Evolutionary conservation across 345 rosid genomes (phyloP).

Genomic region (Eucalyptus regnans): DNA sequence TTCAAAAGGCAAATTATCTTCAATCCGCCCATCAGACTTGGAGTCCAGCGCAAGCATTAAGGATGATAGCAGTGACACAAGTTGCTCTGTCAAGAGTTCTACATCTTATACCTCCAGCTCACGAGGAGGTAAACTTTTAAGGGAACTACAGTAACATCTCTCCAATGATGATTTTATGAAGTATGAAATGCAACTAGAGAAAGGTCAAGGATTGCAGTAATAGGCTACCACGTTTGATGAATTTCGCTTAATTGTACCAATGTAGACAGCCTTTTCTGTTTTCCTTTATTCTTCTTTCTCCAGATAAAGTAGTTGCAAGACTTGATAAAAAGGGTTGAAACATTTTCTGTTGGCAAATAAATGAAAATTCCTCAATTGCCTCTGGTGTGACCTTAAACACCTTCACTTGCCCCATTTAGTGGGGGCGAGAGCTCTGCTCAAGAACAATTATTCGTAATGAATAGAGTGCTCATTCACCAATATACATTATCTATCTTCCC

Average conservation of each 20-base stretch:
- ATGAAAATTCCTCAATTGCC: background rate
- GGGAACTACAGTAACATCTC: background rate
- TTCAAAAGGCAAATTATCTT: constrained; percentile 63
- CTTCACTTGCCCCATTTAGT: background rate
- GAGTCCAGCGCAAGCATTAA: constrained; percentile 33
- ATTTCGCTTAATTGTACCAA: background rate
- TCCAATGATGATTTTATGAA: background rate
- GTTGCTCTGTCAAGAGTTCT: constrained; percentile 27
- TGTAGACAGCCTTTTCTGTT: background rate
- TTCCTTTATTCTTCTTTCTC: background rate
- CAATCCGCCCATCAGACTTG: constrained; percentile 64
- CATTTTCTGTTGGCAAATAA: background rate
- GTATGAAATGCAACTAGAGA: background rate
- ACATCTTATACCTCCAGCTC: constrained; percentile 19
- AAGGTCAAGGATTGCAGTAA: background rate
- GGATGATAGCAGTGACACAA: constrained; percentile 34
- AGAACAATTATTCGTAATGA: background rate
- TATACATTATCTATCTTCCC: background rate
- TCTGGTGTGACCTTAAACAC: background rate
- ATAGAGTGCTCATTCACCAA: background rate
- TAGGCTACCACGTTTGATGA: background rate
- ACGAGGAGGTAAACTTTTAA: constrained; percentile 27
- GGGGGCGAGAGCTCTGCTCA: background rate
- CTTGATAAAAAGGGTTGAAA: background rate
- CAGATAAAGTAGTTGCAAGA: background rate